phyloP scores from a whole-genome alignment of 176 grass and related monocot species.

The Pontederia paniculata region DNA sequence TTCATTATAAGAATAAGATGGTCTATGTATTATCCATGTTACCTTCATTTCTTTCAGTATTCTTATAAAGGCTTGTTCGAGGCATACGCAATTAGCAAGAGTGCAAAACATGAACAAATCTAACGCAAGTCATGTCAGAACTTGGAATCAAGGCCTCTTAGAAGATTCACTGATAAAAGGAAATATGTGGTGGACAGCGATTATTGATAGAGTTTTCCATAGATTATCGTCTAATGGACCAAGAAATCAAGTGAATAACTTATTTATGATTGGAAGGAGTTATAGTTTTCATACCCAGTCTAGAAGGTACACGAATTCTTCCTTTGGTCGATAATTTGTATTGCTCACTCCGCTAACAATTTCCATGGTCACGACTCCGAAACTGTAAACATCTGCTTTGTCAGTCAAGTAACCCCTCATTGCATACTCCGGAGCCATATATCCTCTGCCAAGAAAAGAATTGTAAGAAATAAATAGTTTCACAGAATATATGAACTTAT shows the following conservation, averaged over 20 bases:
- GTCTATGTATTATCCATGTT: too few species aligned
- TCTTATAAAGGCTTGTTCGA: too few species aligned
- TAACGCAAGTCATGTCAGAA: too few species aligned
- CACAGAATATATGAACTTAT: neutral
- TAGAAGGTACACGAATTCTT: conserved; percentile 76
- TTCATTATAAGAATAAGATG: too few species aligned
- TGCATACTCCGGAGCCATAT: conserved; percentile 92
- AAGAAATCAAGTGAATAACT: neutral
- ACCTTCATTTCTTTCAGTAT: too few species aligned
- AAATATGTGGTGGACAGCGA: too few species aligned
- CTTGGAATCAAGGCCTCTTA: too few species aligned
- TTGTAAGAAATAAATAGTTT: conserved; percentile 1
- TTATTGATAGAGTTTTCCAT: neutral
- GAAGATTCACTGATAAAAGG: too few species aligned
- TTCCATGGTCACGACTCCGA: conserved; percentile 63
- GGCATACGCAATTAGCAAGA: too few species aligned
- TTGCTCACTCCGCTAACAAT: conserved; percentile 70
- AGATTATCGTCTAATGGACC: neutral
- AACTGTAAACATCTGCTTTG: conserved; percentile 81
- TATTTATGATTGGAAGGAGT: neutral
- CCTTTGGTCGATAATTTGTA: conserved; percentile 38
- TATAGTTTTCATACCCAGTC: conserved; percentile 50
- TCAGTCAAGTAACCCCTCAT: conserved; percentile 85
- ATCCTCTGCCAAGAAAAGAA: conserved; percentile 48
- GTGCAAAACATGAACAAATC: too few species aligned